A percentile compares a stretch with the other conserved stretches of the same genome.
Conservation (phyloP, 306 rosid genomes). For the Vigna radiata region DNA sequence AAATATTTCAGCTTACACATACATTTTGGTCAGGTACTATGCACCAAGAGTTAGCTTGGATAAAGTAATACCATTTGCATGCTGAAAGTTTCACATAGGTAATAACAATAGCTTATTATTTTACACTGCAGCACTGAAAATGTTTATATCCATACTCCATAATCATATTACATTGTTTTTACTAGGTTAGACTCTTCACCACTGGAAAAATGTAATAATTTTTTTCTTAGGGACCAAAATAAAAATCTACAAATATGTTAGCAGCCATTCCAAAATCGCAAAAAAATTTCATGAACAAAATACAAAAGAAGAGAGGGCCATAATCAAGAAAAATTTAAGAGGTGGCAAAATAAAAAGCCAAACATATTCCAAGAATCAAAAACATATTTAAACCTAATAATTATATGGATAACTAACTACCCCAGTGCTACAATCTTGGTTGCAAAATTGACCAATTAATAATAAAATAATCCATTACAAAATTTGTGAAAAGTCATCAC, state of each 20-base stretch:
- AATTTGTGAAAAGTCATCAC: constrained; percentile 9
- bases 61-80: constrained; percentile 21
- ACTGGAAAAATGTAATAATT: no score
- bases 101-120: constrained; percentile 30
- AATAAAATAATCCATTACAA: constrained; percentile 9
- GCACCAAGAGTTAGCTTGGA: constrained; percentile 15
- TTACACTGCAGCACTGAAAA: neutral
- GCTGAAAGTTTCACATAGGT: constrained; percentile 26
- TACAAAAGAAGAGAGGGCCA: no score
- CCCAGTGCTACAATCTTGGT: neutral
- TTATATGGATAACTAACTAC: constrained; percentile 24
- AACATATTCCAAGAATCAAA: no score
- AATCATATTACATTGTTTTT: neutral
- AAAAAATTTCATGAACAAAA: no score
- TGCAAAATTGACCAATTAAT: constrained; percentile 9
- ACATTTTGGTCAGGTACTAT: neutral
- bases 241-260: no score
- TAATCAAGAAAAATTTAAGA: no score
- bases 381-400: no score
- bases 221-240: no score
- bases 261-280: no score
- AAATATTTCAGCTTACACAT: constrained; percentile 16
- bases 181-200: no score
- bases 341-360: no score
- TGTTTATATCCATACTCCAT: constrained; percentile 1